Conservation (phyloP, 2,329 filamentous ascomycete genomes). For the Microthyrium microscopicum region DNA sequence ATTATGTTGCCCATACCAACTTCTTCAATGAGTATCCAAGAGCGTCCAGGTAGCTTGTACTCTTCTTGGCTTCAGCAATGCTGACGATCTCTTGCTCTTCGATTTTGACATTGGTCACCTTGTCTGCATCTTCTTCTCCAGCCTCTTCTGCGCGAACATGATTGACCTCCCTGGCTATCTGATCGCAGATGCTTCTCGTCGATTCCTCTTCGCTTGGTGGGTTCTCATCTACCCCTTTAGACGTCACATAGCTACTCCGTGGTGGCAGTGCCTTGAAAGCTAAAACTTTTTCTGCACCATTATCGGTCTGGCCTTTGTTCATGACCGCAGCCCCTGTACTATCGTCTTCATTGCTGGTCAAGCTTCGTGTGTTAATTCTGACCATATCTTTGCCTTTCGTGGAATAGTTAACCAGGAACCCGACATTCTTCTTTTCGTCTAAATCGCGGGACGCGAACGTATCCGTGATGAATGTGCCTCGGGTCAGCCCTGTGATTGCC, state of each 20-base stretch:
- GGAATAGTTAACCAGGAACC: slow-evolving; percentile 64
- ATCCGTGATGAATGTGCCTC: slow-evolving; percentile 80
- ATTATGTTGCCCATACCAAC: slow-evolving; percentile 59
- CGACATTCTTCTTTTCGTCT: slow-evolving; percentile 67
- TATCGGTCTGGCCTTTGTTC: slow-evolving; percentile 11
- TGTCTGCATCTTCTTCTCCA: slow-evolving; percentile 29
- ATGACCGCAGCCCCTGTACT: slow-evolving; percentile 12
- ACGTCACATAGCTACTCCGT: slow-evolving; percentile 21
- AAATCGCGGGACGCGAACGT: slow-evolving; percentile 63
- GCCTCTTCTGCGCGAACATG: slow-evolving; percentile 13
- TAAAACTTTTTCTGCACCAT: slow-evolving; percentile 20
- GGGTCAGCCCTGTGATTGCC: slow-evolving; percentile 55
- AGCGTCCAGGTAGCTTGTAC: slow-evolving; percentile 73
- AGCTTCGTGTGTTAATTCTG: slow-evolving; percentile 69
- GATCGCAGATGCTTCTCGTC: slow-evolving; percentile 51
- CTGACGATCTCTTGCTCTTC: slow-evolving; percentile 61
- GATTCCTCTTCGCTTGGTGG: slow-evolving; percentile 33
- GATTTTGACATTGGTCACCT: slow-evolving; percentile 23
- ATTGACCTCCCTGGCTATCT: slow-evolving; percentile 54
- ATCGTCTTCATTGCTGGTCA: slow-evolving; percentile 33
- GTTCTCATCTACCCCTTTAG: slow-evolving; percentile 14
- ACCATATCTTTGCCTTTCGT: slow-evolving; percentile 54
- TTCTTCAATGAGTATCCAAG: slow-evolving; percentile 84
- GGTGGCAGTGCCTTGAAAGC: slow-evolving; percentile 41
- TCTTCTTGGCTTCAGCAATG: slow-evolving; percentile 68